Evolutionary conservation across 1,139 yeast species (phyloP).

Genomic region (Pichia sp.): DNA sequence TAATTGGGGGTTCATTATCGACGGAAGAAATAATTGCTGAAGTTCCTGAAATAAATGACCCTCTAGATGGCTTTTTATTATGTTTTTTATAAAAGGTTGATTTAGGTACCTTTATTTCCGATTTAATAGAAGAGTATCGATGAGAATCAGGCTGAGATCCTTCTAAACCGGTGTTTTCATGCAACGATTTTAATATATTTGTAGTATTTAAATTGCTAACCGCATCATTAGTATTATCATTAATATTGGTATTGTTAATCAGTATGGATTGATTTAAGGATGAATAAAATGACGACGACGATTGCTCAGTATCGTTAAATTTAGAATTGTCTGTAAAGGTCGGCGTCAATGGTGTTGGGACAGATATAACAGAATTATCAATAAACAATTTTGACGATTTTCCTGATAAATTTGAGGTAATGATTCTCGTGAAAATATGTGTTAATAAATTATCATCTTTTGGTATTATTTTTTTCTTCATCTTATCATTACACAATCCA

Average conservation of each 20-base stretch:
- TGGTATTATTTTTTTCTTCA: constrained; percentile 26
- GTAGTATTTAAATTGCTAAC: background rate
- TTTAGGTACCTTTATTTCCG: background rate
- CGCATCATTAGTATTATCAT: no score
- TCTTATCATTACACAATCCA: constrained; percentile 20
- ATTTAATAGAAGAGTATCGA: no score
- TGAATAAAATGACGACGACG: background rate
- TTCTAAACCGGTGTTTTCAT: background rate
- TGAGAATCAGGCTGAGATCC: no score
- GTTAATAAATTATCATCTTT: constrained; percentile 24
- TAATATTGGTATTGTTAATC: background rate
- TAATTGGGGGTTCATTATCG: background rate
- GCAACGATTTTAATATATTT: background rate
- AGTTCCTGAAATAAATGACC: constrained; percentile 33
- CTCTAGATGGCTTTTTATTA: constrained; percentile 30
- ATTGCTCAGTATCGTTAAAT: background rate
- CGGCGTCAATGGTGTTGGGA: constrained; percentile 7
- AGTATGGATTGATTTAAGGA: background rate
- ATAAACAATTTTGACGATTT: background rate
- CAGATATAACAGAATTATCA: constrained; percentile 1
- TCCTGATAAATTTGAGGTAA: constrained; percentile 1
- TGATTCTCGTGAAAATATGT: constrained; percentile 23
- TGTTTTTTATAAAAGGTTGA: constrained; percentile 14
- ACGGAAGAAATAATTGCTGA: constrained; percentile 34
- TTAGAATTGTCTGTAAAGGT: constrained; percentile 6